A percentile compares a stretch with the other conserved stretches of the same genome.
Evolutionary conservation across 768 basidiomycete species (phyloP).

Genomic region (Naganishia randhawae): DNA sequence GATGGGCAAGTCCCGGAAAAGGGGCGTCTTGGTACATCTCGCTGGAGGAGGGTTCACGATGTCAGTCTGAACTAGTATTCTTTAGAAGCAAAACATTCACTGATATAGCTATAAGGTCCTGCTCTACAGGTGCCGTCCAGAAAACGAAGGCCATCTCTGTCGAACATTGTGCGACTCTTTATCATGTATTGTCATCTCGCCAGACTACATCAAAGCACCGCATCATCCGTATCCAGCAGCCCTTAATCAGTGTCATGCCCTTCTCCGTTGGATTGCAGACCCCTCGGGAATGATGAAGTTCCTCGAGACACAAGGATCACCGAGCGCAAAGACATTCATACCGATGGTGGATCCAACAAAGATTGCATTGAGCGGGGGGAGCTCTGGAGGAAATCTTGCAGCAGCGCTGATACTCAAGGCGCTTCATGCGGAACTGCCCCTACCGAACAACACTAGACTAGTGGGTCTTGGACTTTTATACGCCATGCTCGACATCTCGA

Average conservation of each 20-base stretch:
- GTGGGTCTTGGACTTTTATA: constrained; percentile 24
- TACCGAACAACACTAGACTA: constrained; percentile 16
- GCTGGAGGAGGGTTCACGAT: constrained; percentile 29
- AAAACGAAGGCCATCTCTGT: constrained; percentile 29
- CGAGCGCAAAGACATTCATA: constrained; percentile 20
- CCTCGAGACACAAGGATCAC: constrained; percentile 16
- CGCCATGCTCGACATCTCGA: constrained; percentile 28
- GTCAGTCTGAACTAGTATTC: not conserved
- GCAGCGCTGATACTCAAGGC: constrained; percentile 21
- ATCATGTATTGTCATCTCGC: constrained; percentile 25
- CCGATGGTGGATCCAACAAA: constrained; percentile 24
- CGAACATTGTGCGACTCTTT: constrained; percentile 28
- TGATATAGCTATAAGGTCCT: not conserved
- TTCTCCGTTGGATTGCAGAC: constrained; percentile 26
- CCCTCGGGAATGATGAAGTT: constrained; percentile 15
- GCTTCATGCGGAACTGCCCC: not conserved
- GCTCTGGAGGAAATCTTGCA: constrained; percentile 26
- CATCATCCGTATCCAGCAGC: constrained; percentile 28
- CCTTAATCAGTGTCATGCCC: constrained; percentile 26
- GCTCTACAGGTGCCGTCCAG: constrained; percentile 25
- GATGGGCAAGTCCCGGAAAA: constrained; percentile 17
- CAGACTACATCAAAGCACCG: constrained; percentile 29
- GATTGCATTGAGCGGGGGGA: constrained; percentile 27
- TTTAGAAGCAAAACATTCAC: not conserved
- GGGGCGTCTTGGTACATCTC: constrained; percentile 25